Percentiles rank a stretch among this genome's conserved stretches.
Conservation (phyloP, 371 early-diverging fungal species). For the Mucor plumbeus region DNA sequence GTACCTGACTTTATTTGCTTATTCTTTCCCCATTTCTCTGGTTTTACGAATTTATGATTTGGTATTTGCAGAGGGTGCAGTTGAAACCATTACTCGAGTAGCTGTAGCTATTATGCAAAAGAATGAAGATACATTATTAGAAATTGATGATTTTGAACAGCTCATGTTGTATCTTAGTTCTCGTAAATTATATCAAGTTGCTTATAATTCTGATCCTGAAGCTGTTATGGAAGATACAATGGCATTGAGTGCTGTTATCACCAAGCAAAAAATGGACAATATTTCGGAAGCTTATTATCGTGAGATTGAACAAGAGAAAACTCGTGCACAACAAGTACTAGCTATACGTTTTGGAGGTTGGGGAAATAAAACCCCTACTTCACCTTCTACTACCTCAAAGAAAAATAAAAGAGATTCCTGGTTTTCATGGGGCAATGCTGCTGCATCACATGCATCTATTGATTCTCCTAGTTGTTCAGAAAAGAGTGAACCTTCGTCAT, state of each 20-base stretch:
- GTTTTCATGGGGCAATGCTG: slow-evolving; percentile 30
- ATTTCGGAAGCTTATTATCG: slow-evolving; percentile 69
- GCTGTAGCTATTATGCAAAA: slow-evolving; percentile 86
- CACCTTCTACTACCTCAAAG: not conserved
- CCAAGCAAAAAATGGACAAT: slow-evolving; percentile 71
- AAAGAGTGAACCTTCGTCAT: slow-evolving; percentile 1
- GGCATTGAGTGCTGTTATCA: slow-evolving; percentile 69
- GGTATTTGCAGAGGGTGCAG: slow-evolving; percentile 87
- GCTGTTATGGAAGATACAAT: slow-evolving; percentile 80
- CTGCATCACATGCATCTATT: slow-evolving; percentile 1
- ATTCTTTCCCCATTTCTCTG: slow-evolving; percentile 86
- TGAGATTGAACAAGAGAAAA: slow-evolving; percentile 63
- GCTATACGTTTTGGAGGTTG: slow-evolving; percentile 46
- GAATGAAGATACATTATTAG: slow-evolving; percentile 76
- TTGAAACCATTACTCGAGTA: slow-evolving; percentile 85
- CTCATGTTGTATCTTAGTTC: slow-evolving; percentile 83
- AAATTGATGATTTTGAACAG: slow-evolving; percentile 82
- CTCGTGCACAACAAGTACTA: slow-evolving; percentile 56
- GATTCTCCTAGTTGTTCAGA: slow-evolving; percentile 4
- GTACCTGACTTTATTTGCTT: slow-evolving; percentile 96
- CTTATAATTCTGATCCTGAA: slow-evolving; percentile 66
- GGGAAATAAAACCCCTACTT: slow-evolving; percentile 16
- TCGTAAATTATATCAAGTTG: slow-evolving; percentile 76
- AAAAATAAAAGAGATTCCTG: slow-evolving; percentile 38
- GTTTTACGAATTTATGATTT: slow-evolving; percentile 92